Percentiles rank a stretch among this genome's conserved stretches.
Conservation (phyloP, 176 grass and related monocot genomes). For the Rhynchospora tenuis region DNA sequence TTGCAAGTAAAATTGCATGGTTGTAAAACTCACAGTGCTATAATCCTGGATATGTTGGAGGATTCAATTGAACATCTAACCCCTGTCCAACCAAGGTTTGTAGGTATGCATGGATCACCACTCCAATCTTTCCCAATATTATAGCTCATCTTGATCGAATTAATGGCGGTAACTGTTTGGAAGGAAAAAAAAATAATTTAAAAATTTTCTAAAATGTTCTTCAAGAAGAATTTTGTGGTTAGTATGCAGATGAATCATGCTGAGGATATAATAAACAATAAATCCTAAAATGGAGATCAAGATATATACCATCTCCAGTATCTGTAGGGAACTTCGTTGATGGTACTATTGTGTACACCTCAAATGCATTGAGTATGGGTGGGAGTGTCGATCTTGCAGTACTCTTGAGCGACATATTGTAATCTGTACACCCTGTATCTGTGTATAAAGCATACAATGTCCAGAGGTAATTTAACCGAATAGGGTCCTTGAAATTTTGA, state of each 20-base stretch:
- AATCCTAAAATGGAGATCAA: neutral
- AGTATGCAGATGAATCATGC: neutral
- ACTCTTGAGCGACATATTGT: neutral
- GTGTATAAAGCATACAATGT: neutral
- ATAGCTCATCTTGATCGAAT: constrained; percentile 1
- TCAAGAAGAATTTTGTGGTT: neutral
- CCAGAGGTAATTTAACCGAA: constrained; percentile 17
- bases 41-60: neutral
- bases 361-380: constrained; percentile 1
- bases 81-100: neutral
- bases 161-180: constrained; percentile 23
- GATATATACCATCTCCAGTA: neutral
- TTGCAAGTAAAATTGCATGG: neutral
- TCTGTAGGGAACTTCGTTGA: neutral
- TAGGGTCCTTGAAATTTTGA: neutral
- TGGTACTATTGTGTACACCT: neutral
- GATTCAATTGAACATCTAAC: neutral
- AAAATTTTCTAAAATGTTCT: neutral
- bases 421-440: neutral
- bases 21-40: neutral
- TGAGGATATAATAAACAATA: neutral
- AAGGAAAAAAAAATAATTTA: neutral
- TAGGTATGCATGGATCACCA: constrained; percentile 19
- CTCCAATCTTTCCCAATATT: neutral
- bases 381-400: neutral